Percentiles rank a stretch among this genome's conserved stretches.
These are phyloP conservation scores for Leishmania turanica DNA, from an alignment of 208 protist species.

Conservation along the genomic window DNA sequence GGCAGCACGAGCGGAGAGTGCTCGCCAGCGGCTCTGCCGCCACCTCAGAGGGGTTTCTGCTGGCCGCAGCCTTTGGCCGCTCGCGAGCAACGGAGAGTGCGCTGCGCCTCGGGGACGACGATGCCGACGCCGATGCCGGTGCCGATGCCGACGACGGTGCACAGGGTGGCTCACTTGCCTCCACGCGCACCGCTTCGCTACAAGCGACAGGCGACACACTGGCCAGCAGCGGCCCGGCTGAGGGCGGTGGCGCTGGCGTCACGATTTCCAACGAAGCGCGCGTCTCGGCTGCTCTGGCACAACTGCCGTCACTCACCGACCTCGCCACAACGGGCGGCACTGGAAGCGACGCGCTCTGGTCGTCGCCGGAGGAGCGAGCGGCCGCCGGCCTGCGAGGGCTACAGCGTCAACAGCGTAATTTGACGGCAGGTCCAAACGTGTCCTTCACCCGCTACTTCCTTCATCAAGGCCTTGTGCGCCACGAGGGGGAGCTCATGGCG, in stretches of 20 bases:
- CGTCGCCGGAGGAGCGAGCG: constrained; percentile 24
- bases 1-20: constrained; percentile 22
- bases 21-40: constrained; percentile 16
- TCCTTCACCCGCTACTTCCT: constrained; percentile 87
- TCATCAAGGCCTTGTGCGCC: constrained; percentile 63
- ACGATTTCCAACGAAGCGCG: background rate
- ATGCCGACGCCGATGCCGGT: background rate
- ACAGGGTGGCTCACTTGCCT: background rate
- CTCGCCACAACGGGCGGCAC: constrained; percentile 12
- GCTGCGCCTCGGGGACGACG: constrained; percentile 21
- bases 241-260: background rate
- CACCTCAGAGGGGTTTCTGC: constrained; percentile 19
- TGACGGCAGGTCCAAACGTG: constrained; percentile 56
- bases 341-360: constrained; percentile 14
- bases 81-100: constrained; percentile 17
- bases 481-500: constrained; percentile 64
- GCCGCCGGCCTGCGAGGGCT: constrained; percentile 40
- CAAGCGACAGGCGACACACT: background rate
- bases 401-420: constrained; percentile 34
- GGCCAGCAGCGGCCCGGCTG: background rate
- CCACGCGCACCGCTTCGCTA: background rate
- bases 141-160: background rate
- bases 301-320: constrained; percentile 15
- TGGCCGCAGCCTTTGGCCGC: constrained; percentile 26
- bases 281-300: constrained; percentile 26